Percentiles rank a stretch among this genome's conserved stretches.
phyloP scores from a whole-genome alignment of 768 basidiomycete genomes.

The Filobasidium floriforme region DNA sequence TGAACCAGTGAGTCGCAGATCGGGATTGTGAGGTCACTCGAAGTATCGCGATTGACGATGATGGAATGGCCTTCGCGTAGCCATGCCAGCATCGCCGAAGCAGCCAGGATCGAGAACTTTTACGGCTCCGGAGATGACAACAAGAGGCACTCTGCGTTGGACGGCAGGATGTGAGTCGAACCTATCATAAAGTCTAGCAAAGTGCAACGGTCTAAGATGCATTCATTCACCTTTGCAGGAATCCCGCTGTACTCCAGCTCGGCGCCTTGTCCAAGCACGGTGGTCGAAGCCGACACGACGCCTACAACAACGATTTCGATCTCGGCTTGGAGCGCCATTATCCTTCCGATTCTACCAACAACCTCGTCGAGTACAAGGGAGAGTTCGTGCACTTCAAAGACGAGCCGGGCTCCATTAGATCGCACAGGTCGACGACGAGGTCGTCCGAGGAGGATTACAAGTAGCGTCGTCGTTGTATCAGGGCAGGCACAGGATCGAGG shows the following conservation, averaged over 20 bases:
- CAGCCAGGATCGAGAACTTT: background rate
- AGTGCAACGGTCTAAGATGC: no score
- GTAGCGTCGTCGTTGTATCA: background rate
- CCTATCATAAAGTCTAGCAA: no score
- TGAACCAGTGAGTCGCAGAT: background rate
- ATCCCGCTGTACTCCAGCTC: constrained; percentile 6
- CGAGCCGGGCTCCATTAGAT: background rate
- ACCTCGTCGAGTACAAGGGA: constrained; percentile 1
- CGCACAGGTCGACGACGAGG: background rate
- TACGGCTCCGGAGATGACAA: background rate
- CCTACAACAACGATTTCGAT: constrained; percentile 7
- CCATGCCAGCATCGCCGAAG: background rate
- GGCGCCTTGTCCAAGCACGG: background rate
- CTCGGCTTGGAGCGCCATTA: background rate
- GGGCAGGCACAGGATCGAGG: no score
- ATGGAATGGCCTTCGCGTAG: background rate
- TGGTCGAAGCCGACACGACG: background rate
- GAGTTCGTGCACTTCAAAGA: background rate
- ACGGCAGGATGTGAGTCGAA: background rate
- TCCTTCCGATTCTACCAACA: background rate
- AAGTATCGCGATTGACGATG: background rate
- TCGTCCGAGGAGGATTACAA: constrained; percentile 1
- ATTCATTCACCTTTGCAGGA: background rate
- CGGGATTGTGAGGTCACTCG: background rate
- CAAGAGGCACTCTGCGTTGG: background rate